These are phyloP conservation scores for Lasiosphaeria miniovina DNA, from an alignment of 495 filamentous ascomycete genomes.

Conservation along the genomic window DNA sequence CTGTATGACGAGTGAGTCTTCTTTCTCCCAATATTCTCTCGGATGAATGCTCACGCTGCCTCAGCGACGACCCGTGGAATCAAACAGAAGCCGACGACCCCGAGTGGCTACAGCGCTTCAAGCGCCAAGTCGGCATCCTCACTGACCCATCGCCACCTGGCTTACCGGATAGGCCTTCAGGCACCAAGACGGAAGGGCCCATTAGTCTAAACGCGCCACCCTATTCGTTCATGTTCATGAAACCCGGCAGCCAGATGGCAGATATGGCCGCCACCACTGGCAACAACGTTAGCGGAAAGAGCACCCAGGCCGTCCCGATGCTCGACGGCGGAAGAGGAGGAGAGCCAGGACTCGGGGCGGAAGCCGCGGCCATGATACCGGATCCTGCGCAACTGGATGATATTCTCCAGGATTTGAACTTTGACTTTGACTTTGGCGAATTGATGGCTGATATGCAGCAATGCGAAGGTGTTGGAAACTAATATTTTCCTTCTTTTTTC, in stretches of 20 bases:
- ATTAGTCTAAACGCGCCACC: slow-evolving; percentile 48
- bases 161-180: slow-evolving; percentile 34
- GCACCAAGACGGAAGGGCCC: slow-evolving; percentile 41
- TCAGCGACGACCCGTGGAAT: slow-evolving; percentile 67
- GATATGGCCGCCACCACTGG: slow-evolving; percentile 8
- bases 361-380: slow-evolving; percentile 32
- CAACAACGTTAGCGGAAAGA: background rate
- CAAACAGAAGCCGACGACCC: slow-evolving; percentile 71
- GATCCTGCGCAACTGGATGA: slow-evolving; percentile 21
- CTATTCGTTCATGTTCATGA: slow-evolving; percentile 26
- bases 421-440: slow-evolving; percentile 27
- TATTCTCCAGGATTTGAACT: slow-evolving; percentile 37
- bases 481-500: background rate
- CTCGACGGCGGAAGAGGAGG: slow-evolving; percentile 35
- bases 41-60: background rate
- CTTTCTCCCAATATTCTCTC: background rate
- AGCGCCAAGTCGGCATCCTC: slow-evolving; percentile 59
- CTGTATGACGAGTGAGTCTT: slow-evolving; percentile 51
- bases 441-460: slow-evolving; percentile 8
- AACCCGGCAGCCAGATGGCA: slow-evolving; percentile 26
- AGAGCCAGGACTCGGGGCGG: slow-evolving; percentile 30
- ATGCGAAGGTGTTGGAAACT: background rate
- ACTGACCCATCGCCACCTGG: slow-evolving; percentile 43
- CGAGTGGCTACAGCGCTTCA: slow-evolving; percentile 67
- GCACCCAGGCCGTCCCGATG: slow-evolving; percentile 16